Conservation (phyloP, 2,329 filamentous ascomycete genomes). For the Aspergillus cejpii region DNA sequence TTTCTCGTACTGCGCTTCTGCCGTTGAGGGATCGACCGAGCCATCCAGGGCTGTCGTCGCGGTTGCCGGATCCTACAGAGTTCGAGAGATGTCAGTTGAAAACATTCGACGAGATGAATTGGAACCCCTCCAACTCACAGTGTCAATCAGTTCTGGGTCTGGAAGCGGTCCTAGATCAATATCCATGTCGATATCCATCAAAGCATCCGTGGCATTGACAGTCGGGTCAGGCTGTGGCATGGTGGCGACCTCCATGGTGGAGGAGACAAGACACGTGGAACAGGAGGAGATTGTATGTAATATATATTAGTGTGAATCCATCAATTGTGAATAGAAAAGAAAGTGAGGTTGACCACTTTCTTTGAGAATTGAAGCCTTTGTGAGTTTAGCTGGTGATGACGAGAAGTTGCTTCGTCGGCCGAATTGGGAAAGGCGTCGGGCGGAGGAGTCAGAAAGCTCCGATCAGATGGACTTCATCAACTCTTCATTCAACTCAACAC, state of each 20-base stretch:
- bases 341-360: background rate
- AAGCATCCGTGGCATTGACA: constrained; percentile 24
- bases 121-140: constrained; percentile 20
- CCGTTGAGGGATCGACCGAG: constrained; percentile 23
- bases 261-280: background rate
- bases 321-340: background rate
- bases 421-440: background rate
- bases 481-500: background rate
- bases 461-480: background rate
- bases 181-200: constrained; percentile 70
- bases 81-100: constrained; percentile 5
- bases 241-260: constrained; percentile 4
- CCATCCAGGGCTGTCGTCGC: constrained; percentile 17
- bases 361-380: background rate
- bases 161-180: constrained; percentile 50
- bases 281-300: background rate
- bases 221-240: background rate
- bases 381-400: background rate
- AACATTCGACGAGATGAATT: background rate
- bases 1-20: constrained; percentile 49
- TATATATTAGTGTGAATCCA: background rate
- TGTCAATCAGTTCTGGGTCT: constrained; percentile 32
- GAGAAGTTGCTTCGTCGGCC: background rate
- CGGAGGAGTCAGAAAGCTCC: background rate
- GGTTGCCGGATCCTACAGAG: constrained; percentile 20